These are phyloP conservation scores for Lophiostoma macrostomum DNA, from an alignment of 495 filamentous ascomycete genomes.

Conservation along the genomic window DNA sequence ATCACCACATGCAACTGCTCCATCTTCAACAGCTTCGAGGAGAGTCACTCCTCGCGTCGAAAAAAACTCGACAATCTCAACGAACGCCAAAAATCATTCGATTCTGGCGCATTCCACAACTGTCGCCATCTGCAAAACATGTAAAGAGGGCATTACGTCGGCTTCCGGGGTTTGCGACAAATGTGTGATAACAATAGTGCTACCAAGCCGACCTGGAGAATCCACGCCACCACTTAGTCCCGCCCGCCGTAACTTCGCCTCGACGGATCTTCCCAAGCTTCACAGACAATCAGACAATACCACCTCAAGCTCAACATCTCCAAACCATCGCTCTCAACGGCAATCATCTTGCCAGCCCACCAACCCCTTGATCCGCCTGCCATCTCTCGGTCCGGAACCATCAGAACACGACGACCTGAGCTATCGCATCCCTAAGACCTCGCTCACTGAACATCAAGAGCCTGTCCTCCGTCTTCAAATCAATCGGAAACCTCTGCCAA, in stretches of 20 bases:
- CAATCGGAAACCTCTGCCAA: conserved; percentile 13
- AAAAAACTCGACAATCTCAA: not conserved
- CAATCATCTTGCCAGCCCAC: not conserved
- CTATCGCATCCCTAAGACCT: not conserved
- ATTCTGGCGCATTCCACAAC: not conserved
- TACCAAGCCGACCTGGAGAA: conserved; percentile 8
- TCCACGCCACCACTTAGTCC: conserved; percentile 17
- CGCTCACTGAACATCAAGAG: conserved; percentile 21
- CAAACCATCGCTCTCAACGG: conserved; percentile 2
- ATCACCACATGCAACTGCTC: conserved; percentile 7
- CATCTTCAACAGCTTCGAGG: not conserved
- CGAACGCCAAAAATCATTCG: not conserved
- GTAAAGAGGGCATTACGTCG: conserved; percentile 16
- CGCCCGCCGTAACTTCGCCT: conserved; percentile 17
- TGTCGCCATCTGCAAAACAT: conserved; percentile 26
- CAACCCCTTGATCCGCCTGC: conserved; percentile 17
- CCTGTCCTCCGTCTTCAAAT: conserved; percentile 22
- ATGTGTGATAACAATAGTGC: conserved; percentile 22
- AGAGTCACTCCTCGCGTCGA: conserved; percentile 5
- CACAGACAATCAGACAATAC: not conserved
- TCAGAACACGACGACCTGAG: not conserved
- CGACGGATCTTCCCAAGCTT: conserved; percentile 10
- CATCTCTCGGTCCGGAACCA: conserved; percentile 9
- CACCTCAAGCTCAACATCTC: conserved; percentile 11
- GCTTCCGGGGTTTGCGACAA: conserved; percentile 20